Evolutionary conservation across 306 rosid species (phyloP), one percentile per base, ranked within the genome.

Genomic region (Gleditsia sinensis): DNA sequence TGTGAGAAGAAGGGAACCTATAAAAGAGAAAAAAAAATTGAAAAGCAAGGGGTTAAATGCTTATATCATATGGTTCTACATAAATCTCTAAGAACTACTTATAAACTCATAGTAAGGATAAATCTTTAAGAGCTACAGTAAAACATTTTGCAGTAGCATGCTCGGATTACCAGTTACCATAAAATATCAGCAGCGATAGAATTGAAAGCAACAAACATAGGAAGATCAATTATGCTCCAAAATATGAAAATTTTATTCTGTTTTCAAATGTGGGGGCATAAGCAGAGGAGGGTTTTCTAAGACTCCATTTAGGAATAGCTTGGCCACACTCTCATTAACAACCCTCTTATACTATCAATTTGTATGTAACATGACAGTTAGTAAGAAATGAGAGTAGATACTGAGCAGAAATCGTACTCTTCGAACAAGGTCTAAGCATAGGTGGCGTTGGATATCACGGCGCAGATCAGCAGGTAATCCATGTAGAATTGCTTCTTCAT

Each of bases 1-100:
- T 92, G 95, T 27, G 96, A 89, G 86, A 94, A 94, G 88, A 94
- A 94, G 40, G 99, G 97, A 51, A 94, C 99, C 99, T 94, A 80
- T 63, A 75, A 78, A 33, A 28, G n/a, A 24, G 50, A 45, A 76
- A 77, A 25, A 5, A 4, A 24, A 34, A 9, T n/a, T n/a, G 45
- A 36, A 36, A 19, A 9, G 19, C 9, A 36, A 34, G 3, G 28
- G 43, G 66, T 12, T 34, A 60, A 60, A 1, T 34, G 30, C 14
- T 10, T 37, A 55, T 59, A 42, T 36, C n/a, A n/a, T n/a, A n/a
- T n/a, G n/a, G n/a, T n/a, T n/a, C n/a, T n/a, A n/a, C n/a, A n/a
- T 63, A 57, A 54, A 23, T 58, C 30, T 45, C 21, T 59, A 66
- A 36, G 21, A 49, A 71, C 23, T 46, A 45, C 57, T n/a, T n/a